phyloP scores from a whole-genome alignment of 495 filamentous ascomycete species.

The Tuber microsphaerosporum region DNA sequence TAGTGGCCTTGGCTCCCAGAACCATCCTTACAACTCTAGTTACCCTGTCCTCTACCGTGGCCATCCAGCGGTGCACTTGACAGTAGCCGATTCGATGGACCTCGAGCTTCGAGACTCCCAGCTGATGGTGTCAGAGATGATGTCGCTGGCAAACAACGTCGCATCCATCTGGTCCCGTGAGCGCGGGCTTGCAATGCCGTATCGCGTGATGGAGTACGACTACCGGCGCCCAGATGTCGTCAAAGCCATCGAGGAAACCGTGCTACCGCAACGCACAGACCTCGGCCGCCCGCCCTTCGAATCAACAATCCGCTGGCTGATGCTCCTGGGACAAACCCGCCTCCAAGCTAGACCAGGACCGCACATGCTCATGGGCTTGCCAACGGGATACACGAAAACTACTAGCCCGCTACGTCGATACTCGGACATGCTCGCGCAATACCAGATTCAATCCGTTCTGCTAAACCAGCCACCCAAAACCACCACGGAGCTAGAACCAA shows the following conservation, averaged over 20 bases:
- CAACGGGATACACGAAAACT: slow-evolving; percentile 63
- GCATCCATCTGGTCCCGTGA: slow-evolving; percentile 65
- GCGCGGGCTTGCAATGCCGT: slow-evolving; percentile 71
- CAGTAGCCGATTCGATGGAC: slow-evolving; percentile 18
- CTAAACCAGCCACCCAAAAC: slow-evolving; percentile 51
- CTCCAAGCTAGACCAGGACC: slow-evolving; percentile 46
- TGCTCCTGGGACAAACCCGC: slow-evolving; percentile 50
- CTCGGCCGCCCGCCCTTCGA: slow-evolving; percentile 35
- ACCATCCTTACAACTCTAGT: slow-evolving; percentile 7
- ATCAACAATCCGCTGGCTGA: slow-evolving; percentile 42
- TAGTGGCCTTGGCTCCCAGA: slow-evolving; percentile 13
- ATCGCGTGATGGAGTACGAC: slow-evolving; percentile 59
- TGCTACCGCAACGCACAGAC: slow-evolving; percentile 41
- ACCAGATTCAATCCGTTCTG: slow-evolving; percentile 81
- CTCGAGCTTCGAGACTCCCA: neutral
- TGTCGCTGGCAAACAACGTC: slow-evolving; percentile 70
- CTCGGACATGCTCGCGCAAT: slow-evolving; percentile 75
- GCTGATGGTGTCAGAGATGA: slow-evolving; percentile 55
- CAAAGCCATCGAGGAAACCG: slow-evolving; percentile 37
- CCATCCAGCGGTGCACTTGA: slow-evolving; percentile 43
- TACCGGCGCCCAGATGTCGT: slow-evolving; percentile 48
- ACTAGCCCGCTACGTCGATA: slow-evolving; percentile 84
- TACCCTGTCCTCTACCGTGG: slow-evolving; percentile 35
- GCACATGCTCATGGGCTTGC: slow-evolving; percentile 56
- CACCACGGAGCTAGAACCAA: slow-evolving; percentile 20